A percentile compares a stretch with the other conserved stretches of the same genome.
Evolutionary conservation across 495 filamentous ascomycete genomes (phyloP).

Genomic region (Aspergillus bertholletiae): DNA sequence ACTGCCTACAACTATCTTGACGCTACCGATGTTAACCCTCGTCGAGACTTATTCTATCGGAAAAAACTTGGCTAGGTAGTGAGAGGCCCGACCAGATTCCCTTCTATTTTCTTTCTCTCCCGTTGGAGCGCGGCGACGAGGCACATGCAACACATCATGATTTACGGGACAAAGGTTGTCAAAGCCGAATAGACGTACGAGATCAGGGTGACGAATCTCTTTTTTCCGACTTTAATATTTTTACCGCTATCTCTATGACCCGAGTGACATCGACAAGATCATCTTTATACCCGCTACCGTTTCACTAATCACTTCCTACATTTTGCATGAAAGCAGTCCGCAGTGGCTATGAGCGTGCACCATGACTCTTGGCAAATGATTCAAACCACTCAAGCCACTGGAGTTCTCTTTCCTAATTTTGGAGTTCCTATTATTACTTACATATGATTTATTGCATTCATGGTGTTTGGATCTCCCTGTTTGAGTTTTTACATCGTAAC

Average conservation of each 20-base stretch:
- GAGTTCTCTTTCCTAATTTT: not conserved
- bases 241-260: slow-evolving; percentile 5
- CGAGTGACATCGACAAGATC: slow-evolving; percentile 13
- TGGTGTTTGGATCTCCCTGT: not conserved
- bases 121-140: slow-evolving; percentile 3
- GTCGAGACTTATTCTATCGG: not conserved
- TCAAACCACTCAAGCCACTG: not conserved
- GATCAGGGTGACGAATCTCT: slow-evolving; percentile 10
- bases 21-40: not conserved
- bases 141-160: slow-evolving; percentile 18
- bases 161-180: slow-evolving; percentile 22
- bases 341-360: slow-evolving; percentile 2
- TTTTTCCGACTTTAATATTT: slow-evolving; percentile 12
- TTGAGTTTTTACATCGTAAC: not conserved
- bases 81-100: not conserved
- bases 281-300: slow-evolving; percentile 19
- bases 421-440: not conserved
- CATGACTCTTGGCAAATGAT: not conserved
- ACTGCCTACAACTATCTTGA: not conserved
- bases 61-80: not conserved
- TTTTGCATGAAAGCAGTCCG: slow-evolving; percentile 12
- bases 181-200: slow-evolving; percentile 26
- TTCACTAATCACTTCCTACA: slow-evolving; percentile 9
- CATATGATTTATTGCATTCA: slow-evolving; percentile 1
- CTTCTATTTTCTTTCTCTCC: not conserved